phyloP scores from a whole-genome alignment of 2,329 filamentous ascomycete genomes.

The Blumeriella jaapii region DNA sequence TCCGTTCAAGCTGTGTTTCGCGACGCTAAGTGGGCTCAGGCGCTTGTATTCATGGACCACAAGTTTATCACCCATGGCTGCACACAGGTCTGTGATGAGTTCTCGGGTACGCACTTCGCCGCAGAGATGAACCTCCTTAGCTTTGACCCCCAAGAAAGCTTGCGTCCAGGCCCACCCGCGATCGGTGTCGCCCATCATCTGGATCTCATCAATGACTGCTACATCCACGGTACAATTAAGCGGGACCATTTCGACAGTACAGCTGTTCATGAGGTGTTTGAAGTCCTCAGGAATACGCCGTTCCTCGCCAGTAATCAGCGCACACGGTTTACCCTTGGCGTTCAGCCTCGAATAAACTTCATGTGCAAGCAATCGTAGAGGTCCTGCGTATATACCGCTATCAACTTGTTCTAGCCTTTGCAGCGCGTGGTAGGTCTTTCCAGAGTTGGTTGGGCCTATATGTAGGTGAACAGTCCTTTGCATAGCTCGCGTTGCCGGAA shows the following conservation, averaged over 20 bases:
- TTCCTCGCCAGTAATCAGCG: conserved; percentile 86
- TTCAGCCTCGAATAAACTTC: conserved; percentile 87
- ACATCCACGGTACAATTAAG: conserved; percentile 50
- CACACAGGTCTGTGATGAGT: conserved; percentile 66
- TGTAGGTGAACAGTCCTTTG: conserved; percentile 83
- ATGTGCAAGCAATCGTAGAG: conserved; percentile 77
- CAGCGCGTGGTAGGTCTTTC: conserved; percentile 92
- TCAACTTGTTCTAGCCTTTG: conserved; percentile 68
- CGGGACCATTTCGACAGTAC: conserved; percentile 86
- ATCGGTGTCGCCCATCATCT: conserved; percentile 76
- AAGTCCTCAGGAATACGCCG: conserved; percentile 53
- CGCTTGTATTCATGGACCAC: conserved; percentile 75
- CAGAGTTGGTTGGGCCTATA: conserved; percentile 93
- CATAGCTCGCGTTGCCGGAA: conserved; percentile 66
- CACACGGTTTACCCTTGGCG: conserved; percentile 65
- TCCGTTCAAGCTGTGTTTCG: conserved; percentile 49
- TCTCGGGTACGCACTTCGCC: conserved; percentile 77
- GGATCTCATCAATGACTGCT: conserved; percentile 95
- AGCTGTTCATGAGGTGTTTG: conserved; percentile 57
- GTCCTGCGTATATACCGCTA: conserved; percentile 80
- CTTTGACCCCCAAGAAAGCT: conserved; percentile 76
- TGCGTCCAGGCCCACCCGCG: conserved; percentile 94
- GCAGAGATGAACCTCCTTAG: conserved; percentile 84
- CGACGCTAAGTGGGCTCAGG: conserved; percentile 63
- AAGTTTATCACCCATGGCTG: conserved; percentile 69